Base-by-base conservation (phyloP, 225 moss, liverwort and hornwort genomes). In the Polytrichum commune region DNA sequence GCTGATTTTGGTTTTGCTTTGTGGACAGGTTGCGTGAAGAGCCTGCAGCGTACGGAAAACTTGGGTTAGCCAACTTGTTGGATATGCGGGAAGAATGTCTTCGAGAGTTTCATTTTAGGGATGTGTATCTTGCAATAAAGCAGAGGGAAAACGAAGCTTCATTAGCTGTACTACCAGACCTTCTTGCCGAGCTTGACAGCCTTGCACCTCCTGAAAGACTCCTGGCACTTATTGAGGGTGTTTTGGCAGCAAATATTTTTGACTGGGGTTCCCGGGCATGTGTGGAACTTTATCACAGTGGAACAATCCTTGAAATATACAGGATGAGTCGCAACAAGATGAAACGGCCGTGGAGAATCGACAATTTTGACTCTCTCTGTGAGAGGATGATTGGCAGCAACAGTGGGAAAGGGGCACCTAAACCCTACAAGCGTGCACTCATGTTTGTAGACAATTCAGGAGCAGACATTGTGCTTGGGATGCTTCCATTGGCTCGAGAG, bases 221-320 rank as follows among this genome's bases (percentile, higher is more conserved):
- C 63, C 68, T 95, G 62, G 87, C 95, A 2, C 74, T 98, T 25
- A 89, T 98, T 67, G 98, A 95, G 87, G 98, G 98, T 29, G 91
- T 98, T 80, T 70, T 98, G 69, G 98, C 91, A 24, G 95, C 98
- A 23, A 95, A 98, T 35, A 98, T 98, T 35, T 95, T 98, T 66
- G 98, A 98, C 73, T 98, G 98, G 98, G 98, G 98, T 62, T 91
- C 98, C 29, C 92, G 94, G 75, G 98, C 98, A n/a, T 98, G 98
- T 72, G 93, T 98, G 24, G 98, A 91, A 66, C 84, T 98, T 22
- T 98, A 98, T 66, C 91, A 82, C 60, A 98, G 92, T 54, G 98
- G 98, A 64, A 98, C 98, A 7, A 98, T 98, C 22, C 89, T 98
- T 79, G 97, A 98, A 76, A 98, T 98, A 53, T 98, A 98, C 29